Evolutionary conservation across 2,329 filamentous ascomycete genomes (phyloP).

Genomic region (Xylariaceae sp.): DNA sequence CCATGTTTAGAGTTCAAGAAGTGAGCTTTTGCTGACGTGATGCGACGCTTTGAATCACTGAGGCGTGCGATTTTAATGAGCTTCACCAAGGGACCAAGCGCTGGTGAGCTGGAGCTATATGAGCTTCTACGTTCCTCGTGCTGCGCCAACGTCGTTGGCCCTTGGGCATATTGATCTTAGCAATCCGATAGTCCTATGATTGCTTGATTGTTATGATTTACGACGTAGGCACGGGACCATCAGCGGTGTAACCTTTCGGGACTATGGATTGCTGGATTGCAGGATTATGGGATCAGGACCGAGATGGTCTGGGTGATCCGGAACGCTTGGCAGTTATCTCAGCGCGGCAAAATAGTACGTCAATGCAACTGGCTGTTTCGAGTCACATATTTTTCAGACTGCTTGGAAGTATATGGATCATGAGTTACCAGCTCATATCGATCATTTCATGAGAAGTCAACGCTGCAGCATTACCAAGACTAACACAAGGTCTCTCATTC

Average conservation of each 20-base stretch:
- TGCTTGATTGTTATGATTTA: constrained; percentile 8
- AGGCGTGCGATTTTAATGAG: too few species aligned
- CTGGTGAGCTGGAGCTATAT: constrained; percentile 8
- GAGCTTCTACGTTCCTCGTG: background rate
- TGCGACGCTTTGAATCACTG: too few species aligned
- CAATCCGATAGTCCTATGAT: too few species aligned
- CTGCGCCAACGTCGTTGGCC: too few species aligned
- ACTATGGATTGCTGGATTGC: constrained; percentile 8
- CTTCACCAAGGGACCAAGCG: too few species aligned
- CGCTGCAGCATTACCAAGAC: background rate
- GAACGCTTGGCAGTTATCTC: background rate
- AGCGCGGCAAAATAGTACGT: too few species aligned
- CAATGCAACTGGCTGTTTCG: background rate
- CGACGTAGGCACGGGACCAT: background rate
- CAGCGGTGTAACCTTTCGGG: background rate
- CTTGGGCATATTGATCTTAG: too few species aligned
- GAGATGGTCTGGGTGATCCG: constrained; percentile 1
- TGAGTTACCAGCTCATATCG: too few species aligned
- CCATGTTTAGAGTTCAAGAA: constrained; percentile 11
- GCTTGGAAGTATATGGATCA: background rate
- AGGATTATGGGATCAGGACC: constrained; percentile 6
- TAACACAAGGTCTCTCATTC: background rate
- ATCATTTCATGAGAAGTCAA: too few species aligned
- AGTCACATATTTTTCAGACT: background rate
- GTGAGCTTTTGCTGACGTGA: too few species aligned